These are phyloP conservation scores for Toxoplasma gondii DNA, from an alignment of 169 alveolate genomes.

Conservation along the genomic window DNA sequence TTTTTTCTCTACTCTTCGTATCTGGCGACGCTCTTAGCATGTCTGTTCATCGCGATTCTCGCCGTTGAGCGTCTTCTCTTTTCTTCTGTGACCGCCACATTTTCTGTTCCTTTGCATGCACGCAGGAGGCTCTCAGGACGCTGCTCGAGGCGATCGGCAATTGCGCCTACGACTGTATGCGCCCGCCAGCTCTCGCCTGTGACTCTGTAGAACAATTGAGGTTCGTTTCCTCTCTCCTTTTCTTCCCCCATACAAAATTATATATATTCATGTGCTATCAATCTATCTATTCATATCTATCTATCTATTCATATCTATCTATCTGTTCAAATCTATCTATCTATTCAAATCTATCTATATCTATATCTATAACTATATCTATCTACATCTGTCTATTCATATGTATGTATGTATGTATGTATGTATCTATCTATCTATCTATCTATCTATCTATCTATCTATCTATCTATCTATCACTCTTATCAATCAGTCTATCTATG, in stretches of 20 bases:
- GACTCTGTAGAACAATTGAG: not conserved
- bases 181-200: not conserved
- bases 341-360: too few relatives aligned
- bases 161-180: conserved; percentile 4
- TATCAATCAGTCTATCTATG: not conserved
- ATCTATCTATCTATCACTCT: not conserved
- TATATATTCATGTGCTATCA: not conserved
- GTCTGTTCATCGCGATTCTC: too few relatives aligned
- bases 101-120: not conserved
- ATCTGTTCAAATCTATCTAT: too few relatives aligned
- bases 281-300: too few relatives aligned
- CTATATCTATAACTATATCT: too few relatives aligned
- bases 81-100: not conserved
- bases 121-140: not conserved
- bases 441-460: not conserved
- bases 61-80: too few relatives aligned
- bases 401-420: not conserved
- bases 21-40: not conserved
- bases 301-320: too few relatives aligned
- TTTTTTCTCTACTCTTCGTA: not conserved
- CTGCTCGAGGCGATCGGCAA: conserved; percentile 3
- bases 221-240: not conserved
- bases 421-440: not conserved
- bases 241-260: not conserved
- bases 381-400: not conserved